Conservation (phyloP, 306 rosid genomes). For the Malus asiatica region DNA sequence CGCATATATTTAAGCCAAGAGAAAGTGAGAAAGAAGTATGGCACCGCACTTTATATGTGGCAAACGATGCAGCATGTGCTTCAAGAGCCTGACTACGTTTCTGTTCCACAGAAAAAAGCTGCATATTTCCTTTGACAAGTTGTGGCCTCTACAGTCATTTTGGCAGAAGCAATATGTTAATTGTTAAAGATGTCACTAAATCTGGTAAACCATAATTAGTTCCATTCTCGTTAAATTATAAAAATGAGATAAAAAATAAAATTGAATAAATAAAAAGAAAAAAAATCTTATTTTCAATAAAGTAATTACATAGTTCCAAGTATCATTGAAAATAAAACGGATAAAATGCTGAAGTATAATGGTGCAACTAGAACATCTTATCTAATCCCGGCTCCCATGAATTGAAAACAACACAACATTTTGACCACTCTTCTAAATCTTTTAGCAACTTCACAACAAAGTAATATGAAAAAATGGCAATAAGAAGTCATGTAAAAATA, state of each 20-base stretch:
- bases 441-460: background rate
- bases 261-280: background rate
- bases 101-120: conserved; percentile 75
- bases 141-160: conserved; percentile 56
- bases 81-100: conserved; percentile 87
- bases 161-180: conserved; percentile 1
- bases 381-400: background rate
- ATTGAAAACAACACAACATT: background rate
- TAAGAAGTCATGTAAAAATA: background rate
- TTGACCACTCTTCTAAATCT: background rate
- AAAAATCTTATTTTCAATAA: background rate
- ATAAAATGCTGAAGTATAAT: background rate
- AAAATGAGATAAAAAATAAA: background rate
- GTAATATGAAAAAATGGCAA: background rate
- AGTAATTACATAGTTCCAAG: background rate
- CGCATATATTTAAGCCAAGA: background rate
- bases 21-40: conserved; percentile 7
- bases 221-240: background rate
- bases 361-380: too few species aligned
- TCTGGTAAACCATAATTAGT: background rate
- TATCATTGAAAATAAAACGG: background rate
- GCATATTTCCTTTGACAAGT: conserved; percentile 82
- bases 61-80: conserved; percentile 87
- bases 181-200: background rate
- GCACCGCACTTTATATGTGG: conserved; percentile 45